Evolutionary conservation across 495 filamentous ascomycete species (phyloP).

Genomic region (Chaetomium tenue): DNA sequence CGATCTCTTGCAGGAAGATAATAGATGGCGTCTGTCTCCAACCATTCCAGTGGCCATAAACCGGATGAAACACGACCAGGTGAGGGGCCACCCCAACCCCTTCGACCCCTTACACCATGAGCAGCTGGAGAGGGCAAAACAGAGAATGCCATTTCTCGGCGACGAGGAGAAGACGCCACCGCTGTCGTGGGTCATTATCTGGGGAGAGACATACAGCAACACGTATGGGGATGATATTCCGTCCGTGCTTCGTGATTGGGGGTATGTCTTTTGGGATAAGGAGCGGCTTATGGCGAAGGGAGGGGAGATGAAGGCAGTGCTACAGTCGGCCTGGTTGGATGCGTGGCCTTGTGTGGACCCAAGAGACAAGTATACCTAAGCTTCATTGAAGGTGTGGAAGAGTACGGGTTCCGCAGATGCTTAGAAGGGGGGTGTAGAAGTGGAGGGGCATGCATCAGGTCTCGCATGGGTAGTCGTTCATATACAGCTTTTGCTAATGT

Average conservation of each 20-base stretch:
- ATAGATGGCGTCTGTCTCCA: not conserved
- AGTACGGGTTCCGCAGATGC: no score
- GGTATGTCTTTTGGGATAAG: slow-evolving; percentile 31
- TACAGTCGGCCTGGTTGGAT: not conserved
- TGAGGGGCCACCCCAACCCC: no score
- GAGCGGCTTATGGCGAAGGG: not conserved
- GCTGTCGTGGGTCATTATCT: slow-evolving; percentile 29
- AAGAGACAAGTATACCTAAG: not conserved
- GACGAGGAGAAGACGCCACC: slow-evolving; percentile 24
- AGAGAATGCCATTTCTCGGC: slow-evolving; percentile 25
- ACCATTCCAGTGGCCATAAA: not conserved
- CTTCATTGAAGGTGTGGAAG: no score
- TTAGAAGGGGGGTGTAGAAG: no score
- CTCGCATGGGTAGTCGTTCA: no score
- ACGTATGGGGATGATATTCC: slow-evolving; percentile 17
- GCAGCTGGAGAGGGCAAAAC: slow-evolving; percentile 1
- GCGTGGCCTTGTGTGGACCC: not conserved
- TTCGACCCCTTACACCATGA: slow-evolving; percentile 11
- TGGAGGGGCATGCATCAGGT: no score
- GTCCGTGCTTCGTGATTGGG: slow-evolving; percentile 13
- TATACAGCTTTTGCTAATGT: no score
- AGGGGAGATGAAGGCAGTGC: not conserved
- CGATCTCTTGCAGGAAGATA: not conserved
- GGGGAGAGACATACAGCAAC: slow-evolving; percentile 23
- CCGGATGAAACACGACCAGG: no score